These are phyloP conservation scores for Aspergillus fumigatiaffinis DNA, from an alignment of 2,329 filamentous ascomycete genomes.

Conservation along the genomic window DNA sequence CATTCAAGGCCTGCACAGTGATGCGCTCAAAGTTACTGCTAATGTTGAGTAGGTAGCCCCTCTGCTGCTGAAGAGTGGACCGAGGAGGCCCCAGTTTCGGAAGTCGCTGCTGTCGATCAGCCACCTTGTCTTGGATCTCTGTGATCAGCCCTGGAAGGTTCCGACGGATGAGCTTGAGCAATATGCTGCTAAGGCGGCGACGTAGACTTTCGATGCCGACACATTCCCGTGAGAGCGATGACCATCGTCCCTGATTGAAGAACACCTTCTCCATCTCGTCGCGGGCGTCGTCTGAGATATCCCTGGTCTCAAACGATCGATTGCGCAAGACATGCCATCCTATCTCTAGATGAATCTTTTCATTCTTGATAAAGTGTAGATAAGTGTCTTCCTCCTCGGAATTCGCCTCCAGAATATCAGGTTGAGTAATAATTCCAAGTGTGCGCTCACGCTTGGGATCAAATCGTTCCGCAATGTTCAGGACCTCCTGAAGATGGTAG, in stretches of 20 bases:
- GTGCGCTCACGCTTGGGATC: conserved; percentile 31
- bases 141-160: conserved; percentile 36
- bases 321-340: conserved; percentile 52
- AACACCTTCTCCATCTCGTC: conserved; percentile 32
- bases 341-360: conserved; percentile 40
- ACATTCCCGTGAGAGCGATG: conserved; percentile 15
- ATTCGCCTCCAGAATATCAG: conserved; percentile 35
- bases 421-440: conserved; percentile 48
- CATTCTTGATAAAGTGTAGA: conserved; percentile 37
- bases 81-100: conserved; percentile 23
- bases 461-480: conserved; percentile 42
- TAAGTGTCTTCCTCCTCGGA: conserved; percentile 36
- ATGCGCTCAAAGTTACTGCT: conserved; percentile 37
- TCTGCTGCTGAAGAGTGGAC: conserved; percentile 20
- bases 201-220: conserved; percentile 36
- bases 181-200: conserved; percentile 34
- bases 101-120: conserved; percentile 28
- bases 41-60: conserved; percentile 30
- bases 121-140: conserved; percentile 31
- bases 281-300: conserved; percentile 20
- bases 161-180: conserved; percentile 25
- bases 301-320: conserved; percentile 35
- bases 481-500: conserved; percentile 56
- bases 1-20: conserved; percentile 38
- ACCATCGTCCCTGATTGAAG: conserved; percentile 29